Percentiles rank a stretch among this genome's conserved stretches.
Evolutionary conservation across 2,329 filamentous ascomycete species (phyloP).

Genomic region (Nemania sp.): DNA sequence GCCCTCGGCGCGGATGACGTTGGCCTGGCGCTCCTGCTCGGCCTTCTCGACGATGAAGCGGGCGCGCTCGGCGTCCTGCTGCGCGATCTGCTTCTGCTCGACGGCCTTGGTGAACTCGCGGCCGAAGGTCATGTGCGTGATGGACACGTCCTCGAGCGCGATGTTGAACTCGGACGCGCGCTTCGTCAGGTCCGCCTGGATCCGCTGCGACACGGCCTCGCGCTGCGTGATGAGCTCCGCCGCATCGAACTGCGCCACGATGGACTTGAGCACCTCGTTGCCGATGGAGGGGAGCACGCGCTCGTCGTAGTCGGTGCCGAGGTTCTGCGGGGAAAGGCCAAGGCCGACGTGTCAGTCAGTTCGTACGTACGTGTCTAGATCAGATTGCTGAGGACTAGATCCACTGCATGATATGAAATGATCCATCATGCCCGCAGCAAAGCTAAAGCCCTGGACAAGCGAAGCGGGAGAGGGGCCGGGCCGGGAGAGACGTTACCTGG

Average conservation of each 20-base stretch:
- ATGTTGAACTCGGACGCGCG: slow-evolving; percentile 98
- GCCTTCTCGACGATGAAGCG: slow-evolving; percentile 98
- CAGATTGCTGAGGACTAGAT: too few species aligned
- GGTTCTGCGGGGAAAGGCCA: slow-evolving; percentile 81
- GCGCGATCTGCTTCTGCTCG: slow-evolving; percentile 99
- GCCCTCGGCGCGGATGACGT: slow-evolving; percentile 96
- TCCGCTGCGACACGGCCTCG: slow-evolving; percentile 93
- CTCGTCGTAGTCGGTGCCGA: slow-evolving; percentile 98
- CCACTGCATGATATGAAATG: too few species aligned
- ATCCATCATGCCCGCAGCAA: too few species aligned
- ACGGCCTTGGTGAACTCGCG: slow-evolving; percentile 98
- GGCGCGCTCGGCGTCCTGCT: slow-evolving; percentile 96
- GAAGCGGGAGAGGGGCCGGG: not conserved
- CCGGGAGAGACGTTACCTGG: slow-evolving; percentile 67
- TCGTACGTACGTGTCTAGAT: too few species aligned
- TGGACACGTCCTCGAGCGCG: slow-evolving; percentile 96
- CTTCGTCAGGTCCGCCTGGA: slow-evolving; percentile 88
- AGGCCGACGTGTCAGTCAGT: too few species aligned
- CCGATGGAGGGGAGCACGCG: slow-evolving; percentile 97
- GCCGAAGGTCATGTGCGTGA: slow-evolving; percentile 99
- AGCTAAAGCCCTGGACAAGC: not conserved
- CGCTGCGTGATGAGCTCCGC: slow-evolving; percentile 98
- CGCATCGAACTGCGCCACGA: slow-evolving; percentile 98
- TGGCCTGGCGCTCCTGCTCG: slow-evolving; percentile 98
- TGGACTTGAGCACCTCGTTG: slow-evolving; percentile 98